Base-by-base conservation (phyloP, 2,329 filamentous ascomycete genomes). In the Pseudogymnoascus sp. region DNA sequence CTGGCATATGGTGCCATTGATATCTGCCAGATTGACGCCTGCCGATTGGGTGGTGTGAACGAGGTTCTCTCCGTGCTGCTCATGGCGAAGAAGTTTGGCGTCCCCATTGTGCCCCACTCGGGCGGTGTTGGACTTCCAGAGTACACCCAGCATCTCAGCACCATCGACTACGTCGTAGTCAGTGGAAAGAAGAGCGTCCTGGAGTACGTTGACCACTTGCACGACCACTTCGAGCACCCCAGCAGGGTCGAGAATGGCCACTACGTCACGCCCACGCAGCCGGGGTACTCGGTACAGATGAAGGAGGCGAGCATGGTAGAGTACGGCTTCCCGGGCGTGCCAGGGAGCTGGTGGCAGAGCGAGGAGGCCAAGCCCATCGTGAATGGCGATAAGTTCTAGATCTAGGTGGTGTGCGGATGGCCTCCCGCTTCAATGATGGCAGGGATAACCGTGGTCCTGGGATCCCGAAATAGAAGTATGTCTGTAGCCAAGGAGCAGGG, bases 261-360 rank as follows among this genome's bases (percentile, higher is more conserved):
- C 75, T 95, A 95, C 76, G 88, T 89, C 67, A 96, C 92, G 1
- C 92, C 92, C 0, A 86, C 78, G 65, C 86, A 91, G 72, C 81
- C 92, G 0, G 92, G 92, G 0, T 96, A 96, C 74, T 92, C 89
- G 70, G 92, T 96, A 2, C 90, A 96, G 83, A 96, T 96, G 91
- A 93, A 90, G 83, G 76, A 85, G 3, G 89, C 86, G 66, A 94
- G 89, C 73, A 94, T 96, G 90, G 89, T 92, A 65, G 75, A 75
- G 67, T 96, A 81, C 72, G 81, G 82, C 58, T 96, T 85, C 73
- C 92, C 91, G 1, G 90, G 91, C 6, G 83, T 87, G 70, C 81
- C 87, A 64, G 87, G 87, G 67, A 89, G 90, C 70, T 96, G 90
- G 90, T 96, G 92, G 92, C 86, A 78, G 75, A 87, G 82, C 57